phyloP scores from a whole-genome alignment of 192 early-diverging fungal species.

The Mycoemilia scoparia region DNA sequence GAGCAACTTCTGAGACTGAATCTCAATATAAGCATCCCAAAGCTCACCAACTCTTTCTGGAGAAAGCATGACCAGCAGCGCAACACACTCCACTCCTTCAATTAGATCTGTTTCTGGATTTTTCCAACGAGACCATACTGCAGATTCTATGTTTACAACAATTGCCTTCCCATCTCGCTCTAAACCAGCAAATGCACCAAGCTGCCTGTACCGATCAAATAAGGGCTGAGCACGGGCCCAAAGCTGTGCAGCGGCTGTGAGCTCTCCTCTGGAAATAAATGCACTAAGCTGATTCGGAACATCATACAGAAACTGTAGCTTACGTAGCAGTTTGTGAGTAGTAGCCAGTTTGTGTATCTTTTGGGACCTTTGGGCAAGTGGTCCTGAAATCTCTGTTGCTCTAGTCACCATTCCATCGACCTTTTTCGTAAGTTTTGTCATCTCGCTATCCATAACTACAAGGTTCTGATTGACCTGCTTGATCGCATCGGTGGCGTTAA shows the following conservation, averaged over 20 bases:
- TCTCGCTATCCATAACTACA: slow-evolving; percentile 70
- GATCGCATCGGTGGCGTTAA: slow-evolving; percentile 86
- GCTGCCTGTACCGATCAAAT: slow-evolving; percentile 54
- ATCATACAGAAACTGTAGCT: slow-evolving; percentile 79
- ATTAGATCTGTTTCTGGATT: slow-evolving; percentile 6
- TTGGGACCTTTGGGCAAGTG: slow-evolving; percentile 44
- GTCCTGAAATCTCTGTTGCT: slow-evolving; percentile 31
- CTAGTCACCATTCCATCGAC: slow-evolving; percentile 42
- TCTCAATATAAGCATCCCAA: slow-evolving; percentile 19
- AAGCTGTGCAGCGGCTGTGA: slow-evolving; percentile 56
- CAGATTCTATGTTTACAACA: slow-evolving; percentile 47
- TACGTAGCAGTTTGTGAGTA: slow-evolving; percentile 51
- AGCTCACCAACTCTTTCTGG: slow-evolving; percentile 9
- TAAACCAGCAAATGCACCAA: slow-evolving; percentile 62
- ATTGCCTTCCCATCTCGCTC: slow-evolving; percentile 62
- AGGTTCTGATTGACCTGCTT: slow-evolving; percentile 70
- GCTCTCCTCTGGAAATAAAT: slow-evolving; percentile 35
- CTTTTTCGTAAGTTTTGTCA: slow-evolving; percentile 48
- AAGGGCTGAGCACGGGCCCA: slow-evolving; percentile 53
- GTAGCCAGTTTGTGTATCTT: slow-evolving; percentile 54
- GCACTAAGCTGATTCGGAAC: slow-evolving; percentile 54
- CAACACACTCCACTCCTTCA: slow-evolving; percentile 19
- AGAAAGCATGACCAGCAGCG: slow-evolving; percentile 17
- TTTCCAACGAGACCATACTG: slow-evolving; percentile 31
- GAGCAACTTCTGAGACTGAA: slow-evolving; percentile 19